Evolutionary conservation across 2,329 filamentous ascomycete species (phyloP), one percentile per base, ranked within the genome.

Genomic region (Chaetomium olivaceum): DNA sequence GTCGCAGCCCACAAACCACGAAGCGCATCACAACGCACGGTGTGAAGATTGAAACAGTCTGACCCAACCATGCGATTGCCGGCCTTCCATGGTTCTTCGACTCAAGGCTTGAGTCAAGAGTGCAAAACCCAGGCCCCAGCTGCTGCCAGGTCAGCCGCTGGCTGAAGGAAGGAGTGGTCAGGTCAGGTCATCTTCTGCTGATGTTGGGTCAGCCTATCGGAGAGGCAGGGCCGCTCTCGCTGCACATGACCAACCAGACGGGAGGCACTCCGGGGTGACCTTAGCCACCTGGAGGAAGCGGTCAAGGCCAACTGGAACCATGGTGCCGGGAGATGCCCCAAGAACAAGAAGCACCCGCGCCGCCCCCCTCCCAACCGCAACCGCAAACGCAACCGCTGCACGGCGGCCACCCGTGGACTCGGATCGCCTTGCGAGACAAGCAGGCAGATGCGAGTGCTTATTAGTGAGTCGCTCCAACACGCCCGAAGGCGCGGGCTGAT

Each of bases 261-360:
- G 36, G 36, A 39, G 36, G 54, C n/a, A 70, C 67, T 33, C 65
- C 65, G 65, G 52, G 57, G 61, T 54, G 55, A 25, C 23, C 36
- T 19, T 51, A 55, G n/a, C 6, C 4, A 23, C 3, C 12, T 11
- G 29, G 43, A 64, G 62, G 55, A 65, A 64, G 69, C 69, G 68
- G 68, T 70, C 69, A 70, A 67, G 64, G 61, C 58, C 50, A 61
- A 64, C 62, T 65, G 61, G 65, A 56, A 63, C 68, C 66, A 50
- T 63, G 63, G 61, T 63, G 61, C 63, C 48, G 68, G 61, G 66
- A 69, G 57, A 65, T 39, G 48, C 59, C 66, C 36, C 52, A 5
- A 50, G 16, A 54, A 59, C n/a, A n/a, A 29, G 29, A 43, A 33
- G n/a, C 11, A 39, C 39, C 7, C 6, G 29, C n/a, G 14, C 12